Evolutionary conservation across 805 yeast species (phyloP).

Genomic region (Phaffomyces thermotolerans): DNA sequence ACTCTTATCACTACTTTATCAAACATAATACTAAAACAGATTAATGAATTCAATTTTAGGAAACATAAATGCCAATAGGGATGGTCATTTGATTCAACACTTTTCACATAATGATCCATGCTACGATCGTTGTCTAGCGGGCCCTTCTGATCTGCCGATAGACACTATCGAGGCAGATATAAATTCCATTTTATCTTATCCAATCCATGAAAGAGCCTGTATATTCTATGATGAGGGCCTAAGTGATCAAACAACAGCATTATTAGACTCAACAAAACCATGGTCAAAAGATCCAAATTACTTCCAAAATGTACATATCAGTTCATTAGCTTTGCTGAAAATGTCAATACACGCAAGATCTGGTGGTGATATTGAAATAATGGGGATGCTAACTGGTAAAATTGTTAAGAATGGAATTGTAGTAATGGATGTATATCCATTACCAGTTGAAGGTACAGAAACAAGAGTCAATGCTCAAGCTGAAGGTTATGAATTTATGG

Average conservation of each 20-base stretch:
- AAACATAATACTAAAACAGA: no score
- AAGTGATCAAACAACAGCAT: conserved; percentile 8
- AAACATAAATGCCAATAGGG: conserved; percentile 7
- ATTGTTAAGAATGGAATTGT: conserved; percentile 48
- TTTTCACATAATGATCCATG: conserved; percentile 1
- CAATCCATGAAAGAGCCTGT: conserved; percentile 11
- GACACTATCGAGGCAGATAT: conserved; percentile 14
- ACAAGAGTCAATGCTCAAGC: conserved; percentile 90
- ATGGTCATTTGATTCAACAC: conserved; percentile 7
- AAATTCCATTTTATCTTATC: conserved; percentile 8
- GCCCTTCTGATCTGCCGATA: background rate
- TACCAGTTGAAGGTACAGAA: conserved; percentile 96
- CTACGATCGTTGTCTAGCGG: background rate
- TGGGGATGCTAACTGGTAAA: conserved; percentile 92
- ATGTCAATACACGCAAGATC: conserved; percentile 74
- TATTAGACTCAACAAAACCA: conserved; percentile 31
- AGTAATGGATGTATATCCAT: conserved; percentile 73
- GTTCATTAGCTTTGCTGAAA: conserved; percentile 64
- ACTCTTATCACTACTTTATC: no score
- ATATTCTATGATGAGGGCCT: conserved; percentile 11
- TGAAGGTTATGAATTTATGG: conserved; percentile 95
- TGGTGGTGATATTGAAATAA: conserved; percentile 85
- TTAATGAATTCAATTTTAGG: conserved; percentile 1
- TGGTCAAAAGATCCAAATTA: conserved; percentile 54
- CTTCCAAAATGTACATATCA: conserved; percentile 55